Evolutionary conservation across 2,329 filamentous ascomycete genomes (phyloP).

Genomic region (Albophoma yamanashiensis): DNA sequence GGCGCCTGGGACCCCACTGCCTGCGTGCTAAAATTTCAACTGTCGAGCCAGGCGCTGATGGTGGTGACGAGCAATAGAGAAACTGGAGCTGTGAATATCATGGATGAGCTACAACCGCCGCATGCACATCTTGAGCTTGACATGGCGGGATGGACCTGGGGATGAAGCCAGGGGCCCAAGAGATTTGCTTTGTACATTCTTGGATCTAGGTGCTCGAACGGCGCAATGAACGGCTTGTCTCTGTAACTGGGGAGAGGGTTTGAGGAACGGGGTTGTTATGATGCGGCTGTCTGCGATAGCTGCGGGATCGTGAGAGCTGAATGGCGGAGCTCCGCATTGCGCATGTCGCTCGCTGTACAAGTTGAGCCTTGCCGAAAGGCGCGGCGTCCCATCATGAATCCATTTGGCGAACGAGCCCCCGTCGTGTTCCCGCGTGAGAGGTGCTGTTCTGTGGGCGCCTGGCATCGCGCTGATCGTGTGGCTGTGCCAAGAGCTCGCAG

Average conservation of each 20-base stretch:
- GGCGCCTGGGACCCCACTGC: background rate
- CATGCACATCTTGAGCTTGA: background rate
- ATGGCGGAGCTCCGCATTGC: background rate
- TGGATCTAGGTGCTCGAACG: slow-evolving; percentile 1
- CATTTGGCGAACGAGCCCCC: too few species aligned
- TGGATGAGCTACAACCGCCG: background rate
- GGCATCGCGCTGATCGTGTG: background rate
- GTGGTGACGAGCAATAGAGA: background rate
- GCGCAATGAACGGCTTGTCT: slow-evolving; percentile 2
- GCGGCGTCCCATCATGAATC: background rate
- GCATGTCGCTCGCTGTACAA: background rate
- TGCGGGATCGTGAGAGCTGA: background rate
- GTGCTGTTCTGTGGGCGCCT: background rate
- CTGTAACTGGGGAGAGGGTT: background rate
- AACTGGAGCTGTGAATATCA: background rate
- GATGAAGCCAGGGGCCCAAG: background rate
- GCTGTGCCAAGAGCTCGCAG: background rate
- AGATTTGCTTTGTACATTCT: background rate
- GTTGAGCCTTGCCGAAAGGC: background rate
- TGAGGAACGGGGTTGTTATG: background rate
- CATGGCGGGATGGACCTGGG: background rate
- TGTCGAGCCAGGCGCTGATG: background rate
- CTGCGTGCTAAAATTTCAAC: background rate
- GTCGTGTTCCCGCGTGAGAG: too few species aligned
- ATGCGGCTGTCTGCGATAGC: background rate